Evolutionary conservation across 306 rosid species (phyloP).

Genomic region (Dalbergia oliveri): DNA sequence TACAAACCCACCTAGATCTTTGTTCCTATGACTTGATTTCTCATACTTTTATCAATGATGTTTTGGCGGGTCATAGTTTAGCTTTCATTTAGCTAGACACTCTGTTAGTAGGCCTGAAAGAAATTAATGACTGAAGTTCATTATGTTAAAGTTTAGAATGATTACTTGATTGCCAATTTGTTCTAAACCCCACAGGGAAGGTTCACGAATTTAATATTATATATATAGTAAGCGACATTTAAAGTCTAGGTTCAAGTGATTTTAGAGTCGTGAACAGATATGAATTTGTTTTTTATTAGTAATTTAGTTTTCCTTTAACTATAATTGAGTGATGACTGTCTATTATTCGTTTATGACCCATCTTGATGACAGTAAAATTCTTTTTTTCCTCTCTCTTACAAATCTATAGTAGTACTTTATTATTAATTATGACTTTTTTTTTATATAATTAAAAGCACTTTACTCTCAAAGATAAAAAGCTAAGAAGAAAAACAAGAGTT

Average conservation of each 20-base stretch:
- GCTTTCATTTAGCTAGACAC: slow-evolving; percentile 33
- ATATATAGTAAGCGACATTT: not conserved
- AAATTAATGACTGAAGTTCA: slow-evolving; percentile 26
- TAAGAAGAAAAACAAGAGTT: too few species aligned
- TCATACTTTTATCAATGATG: not conserved
- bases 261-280: not conserved
- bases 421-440: too few species aligned
- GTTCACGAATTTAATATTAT: slow-evolving; percentile 22
- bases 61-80: slow-evolving; percentile 22
- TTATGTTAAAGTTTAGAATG: slow-evolving; percentile 36
- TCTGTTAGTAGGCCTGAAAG: slow-evolving; percentile 36
- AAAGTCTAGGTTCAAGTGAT: not conserved
- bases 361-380: not conserved
- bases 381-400: not conserved
- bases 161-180: slow-evolving; percentile 31
- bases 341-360: not conserved
- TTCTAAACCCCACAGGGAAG: not conserved
- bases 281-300: not conserved
- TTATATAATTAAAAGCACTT: too few species aligned
- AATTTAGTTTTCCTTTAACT: not conserved
- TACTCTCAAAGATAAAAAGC: too few species aligned
- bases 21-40: slow-evolving; percentile 36
- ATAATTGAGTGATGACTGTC: not conserved
- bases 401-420: too few species aligned
- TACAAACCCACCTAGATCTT: slow-evolving; percentile 40